Conservation (phyloP, 2,329 filamentous ascomycete species). For the Pseudomassariella vexata region DNA sequence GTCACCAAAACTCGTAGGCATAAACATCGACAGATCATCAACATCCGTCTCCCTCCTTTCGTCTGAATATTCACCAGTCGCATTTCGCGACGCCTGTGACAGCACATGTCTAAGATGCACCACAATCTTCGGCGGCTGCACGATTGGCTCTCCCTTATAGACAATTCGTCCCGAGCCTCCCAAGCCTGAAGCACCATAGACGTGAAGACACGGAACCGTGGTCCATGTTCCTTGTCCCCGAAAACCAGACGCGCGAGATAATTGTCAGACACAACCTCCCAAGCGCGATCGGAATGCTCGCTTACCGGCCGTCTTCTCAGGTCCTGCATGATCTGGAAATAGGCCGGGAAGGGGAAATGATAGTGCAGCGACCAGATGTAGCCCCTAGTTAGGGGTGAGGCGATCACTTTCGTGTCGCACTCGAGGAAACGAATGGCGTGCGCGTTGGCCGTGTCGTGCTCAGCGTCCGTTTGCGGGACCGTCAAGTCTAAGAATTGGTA, state of each 20-base stretch:
- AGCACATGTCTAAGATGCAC: background rate
- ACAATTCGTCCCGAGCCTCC: slow-evolving; percentile 1
- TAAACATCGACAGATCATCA: background rate
- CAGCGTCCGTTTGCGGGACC: slow-evolving; percentile 17
- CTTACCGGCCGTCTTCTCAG: slow-evolving; percentile 14
- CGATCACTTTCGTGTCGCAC: slow-evolving; percentile 27
- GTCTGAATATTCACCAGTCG: background rate
- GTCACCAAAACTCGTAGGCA: background rate
- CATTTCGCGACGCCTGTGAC: too few relatives aligned
- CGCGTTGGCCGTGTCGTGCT: slow-evolving; percentile 22
- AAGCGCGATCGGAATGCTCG: slow-evolving; percentile 27
- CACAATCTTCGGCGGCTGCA: background rate
- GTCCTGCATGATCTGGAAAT: slow-evolving; percentile 31
- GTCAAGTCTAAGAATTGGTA: slow-evolving; percentile 17
- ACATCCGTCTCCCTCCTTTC: background rate
- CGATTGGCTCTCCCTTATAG: background rate
- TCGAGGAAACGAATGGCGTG: slow-evolving; percentile 29
- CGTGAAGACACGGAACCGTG: background rate
- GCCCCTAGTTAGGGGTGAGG: slow-evolving; percentile 22
- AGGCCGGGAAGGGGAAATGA: slow-evolving; percentile 34
- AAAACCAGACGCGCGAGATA: slow-evolving; percentile 27
- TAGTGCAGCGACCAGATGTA: slow-evolving; percentile 31
- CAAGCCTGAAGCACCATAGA: slow-evolving; percentile 2
- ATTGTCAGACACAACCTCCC: slow-evolving; percentile 40
- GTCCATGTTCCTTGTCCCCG: background rate